phyloP scores from a whole-genome alignment of 1,284 basidiomycete genomes.

The Trametes hirsuta region DNA sequence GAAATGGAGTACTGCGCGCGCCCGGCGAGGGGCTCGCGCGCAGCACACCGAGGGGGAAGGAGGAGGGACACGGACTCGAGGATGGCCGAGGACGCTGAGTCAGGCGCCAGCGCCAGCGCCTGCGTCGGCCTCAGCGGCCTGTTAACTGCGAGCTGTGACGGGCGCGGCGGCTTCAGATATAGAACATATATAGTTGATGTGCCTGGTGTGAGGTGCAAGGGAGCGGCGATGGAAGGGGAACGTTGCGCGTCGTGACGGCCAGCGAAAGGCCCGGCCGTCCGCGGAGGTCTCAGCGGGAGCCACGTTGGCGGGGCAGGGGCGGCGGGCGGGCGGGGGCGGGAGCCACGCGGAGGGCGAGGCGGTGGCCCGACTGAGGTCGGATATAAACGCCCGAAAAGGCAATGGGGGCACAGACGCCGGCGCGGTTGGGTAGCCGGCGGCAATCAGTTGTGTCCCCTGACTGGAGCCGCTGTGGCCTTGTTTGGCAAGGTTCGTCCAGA shows the following conservation, averaged over 20 bases:
- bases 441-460: conserved; percentile 2
- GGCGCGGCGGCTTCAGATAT: background rate
- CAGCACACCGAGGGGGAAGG: background rate
- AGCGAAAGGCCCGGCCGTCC: background rate
- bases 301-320: background rate
- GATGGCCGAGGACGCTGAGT: background rate
- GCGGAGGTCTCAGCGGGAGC: background rate
- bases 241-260: background rate
- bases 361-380: conserved; percentile 2
- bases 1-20: conserved; percentile 4
- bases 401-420: background rate
- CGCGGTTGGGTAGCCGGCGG: background rate
- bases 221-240: background rate
- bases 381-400: background rate
- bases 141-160: background rate
- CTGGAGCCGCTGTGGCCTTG: conserved; percentile 3
- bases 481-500: conserved; percentile 1
- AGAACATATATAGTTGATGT: background rate
- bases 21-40: background rate
- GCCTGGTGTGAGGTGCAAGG: background rate
- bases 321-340: background rate
- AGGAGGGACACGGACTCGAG: background rate
- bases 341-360: background rate
- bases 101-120: background rate
- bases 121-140: no score